Evolutionary conservation across 2,329 filamentous ascomycete species (phyloP), one percentile per base, ranked within the genome.

Genomic region (Pseudopyrenochaeta lycopersici): DNA sequence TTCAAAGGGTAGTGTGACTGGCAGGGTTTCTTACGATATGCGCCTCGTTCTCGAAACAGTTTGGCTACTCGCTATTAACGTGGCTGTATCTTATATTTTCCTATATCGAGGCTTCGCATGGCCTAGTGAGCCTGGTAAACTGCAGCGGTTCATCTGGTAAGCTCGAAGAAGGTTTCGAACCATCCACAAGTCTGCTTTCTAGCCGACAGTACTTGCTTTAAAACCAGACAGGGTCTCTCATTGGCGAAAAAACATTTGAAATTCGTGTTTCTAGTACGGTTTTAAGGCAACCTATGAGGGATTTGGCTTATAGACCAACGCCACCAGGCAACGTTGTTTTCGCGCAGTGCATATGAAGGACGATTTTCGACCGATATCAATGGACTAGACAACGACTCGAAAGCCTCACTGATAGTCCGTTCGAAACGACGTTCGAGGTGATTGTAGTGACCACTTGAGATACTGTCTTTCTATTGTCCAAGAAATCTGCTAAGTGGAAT

Each of bases 61-160:
- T 0, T 94, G 90, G 89, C 88, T 90, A 63, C 54, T 88, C 27
- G 66, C 76, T 2, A 81, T 95, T 48, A 91, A 93, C 69, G 70
- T 72, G 1, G 81, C 71, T 0, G 91, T 90, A 2, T 88, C 88
- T 60, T 90, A 88, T 68, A 78, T 91, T 2, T 96, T 95, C 70
- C 70, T 95, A 47, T 80, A 80, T 50, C 81, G 82, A 65, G 87
- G 86, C 0, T 95, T 91, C 59, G 74, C 82, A 49, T 95, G 91
- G 90, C 74, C 73, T 32, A 78, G 85, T 29, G 85, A 88, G 64
- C 83, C 83, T 17, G 84, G 82, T 2, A 81, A 77, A 55, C 66
- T 83, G 27, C 91, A 95, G 79, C 82, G 91, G 47, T 96, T 96
- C 72, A 90, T 96, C 86, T 96, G 69, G 69, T 75, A 66, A 49